A percentile compares a stretch with the other conserved stretches of the same genome.
These are phyloP conservation scores for Mikania micrantha DNA, from an alignment of 129 eudicot species.

Conservation along the genomic window DNA sequence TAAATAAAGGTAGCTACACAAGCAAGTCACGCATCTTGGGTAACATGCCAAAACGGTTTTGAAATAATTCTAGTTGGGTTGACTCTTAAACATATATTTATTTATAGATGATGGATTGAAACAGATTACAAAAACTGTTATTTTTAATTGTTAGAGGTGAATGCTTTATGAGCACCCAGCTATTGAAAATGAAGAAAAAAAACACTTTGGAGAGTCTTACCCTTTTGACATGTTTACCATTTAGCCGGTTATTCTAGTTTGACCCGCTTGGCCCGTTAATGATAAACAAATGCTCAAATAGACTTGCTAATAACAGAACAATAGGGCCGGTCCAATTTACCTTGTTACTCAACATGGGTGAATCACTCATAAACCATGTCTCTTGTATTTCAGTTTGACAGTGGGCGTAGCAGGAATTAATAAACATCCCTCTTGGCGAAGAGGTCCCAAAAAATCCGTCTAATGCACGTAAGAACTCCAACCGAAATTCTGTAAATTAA, in stretches of 20 bases:
- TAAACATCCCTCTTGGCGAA: constrained; percentile 61
- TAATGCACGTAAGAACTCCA: constrained; percentile 54
- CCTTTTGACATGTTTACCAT: neutral
- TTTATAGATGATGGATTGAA: neutral
- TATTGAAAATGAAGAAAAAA: neutral
- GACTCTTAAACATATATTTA: neutral
- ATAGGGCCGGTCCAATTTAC: constrained; percentile 17
- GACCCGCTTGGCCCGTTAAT: neutral
- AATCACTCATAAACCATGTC: constrained; percentile 75
- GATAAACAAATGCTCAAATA: neutral
- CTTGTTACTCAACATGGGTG: constrained; percentile 59
- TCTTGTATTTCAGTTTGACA: constrained; percentile 92
- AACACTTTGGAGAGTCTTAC: too few species aligned
- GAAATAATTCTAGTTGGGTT: neutral
- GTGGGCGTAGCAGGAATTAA: constrained; percentile 91
- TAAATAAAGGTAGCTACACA: neutral
- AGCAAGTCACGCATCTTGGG: neutral
- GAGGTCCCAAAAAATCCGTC: constrained; percentile 35
- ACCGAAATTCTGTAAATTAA: constrained; percentile 42
- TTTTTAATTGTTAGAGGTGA: neutral
- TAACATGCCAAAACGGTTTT: neutral
- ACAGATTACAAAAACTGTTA: neutral
- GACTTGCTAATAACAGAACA: neutral
- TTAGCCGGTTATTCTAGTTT: neutral
- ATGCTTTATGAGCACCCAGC: neutral